A percentile compares a stretch with the other conserved stretches of the same genome.
phyloP scores from a whole-genome alignment of 2,329 filamentous ascomycete genomes.

The Phaeosphaeriaceae sp. region DNA sequence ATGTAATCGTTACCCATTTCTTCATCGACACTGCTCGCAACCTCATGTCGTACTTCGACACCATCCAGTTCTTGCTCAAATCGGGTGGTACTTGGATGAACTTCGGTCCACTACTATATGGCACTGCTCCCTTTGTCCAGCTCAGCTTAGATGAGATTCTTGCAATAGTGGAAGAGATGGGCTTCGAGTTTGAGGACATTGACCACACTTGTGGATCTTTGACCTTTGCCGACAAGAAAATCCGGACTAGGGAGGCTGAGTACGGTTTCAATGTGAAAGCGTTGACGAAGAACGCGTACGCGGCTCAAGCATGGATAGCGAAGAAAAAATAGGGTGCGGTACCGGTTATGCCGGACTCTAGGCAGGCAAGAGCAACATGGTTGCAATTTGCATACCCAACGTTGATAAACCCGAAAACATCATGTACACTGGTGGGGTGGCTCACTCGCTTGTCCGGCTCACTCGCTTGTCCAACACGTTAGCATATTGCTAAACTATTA shows the following conservation, averaged over 20 bases:
- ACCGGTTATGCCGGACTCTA: background rate
- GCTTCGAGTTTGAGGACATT: conserved; percentile 60
- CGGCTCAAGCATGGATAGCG: conserved; percentile 64
- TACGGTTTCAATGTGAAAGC: conserved; percentile 62
- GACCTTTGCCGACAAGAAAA: conserved; percentile 51
- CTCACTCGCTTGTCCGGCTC: no score
- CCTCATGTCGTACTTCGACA: conserved; percentile 62
- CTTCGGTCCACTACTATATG: conserved; percentile 63
- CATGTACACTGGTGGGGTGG: no score
- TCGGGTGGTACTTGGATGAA: conserved; percentile 63
- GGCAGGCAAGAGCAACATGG: background rate
- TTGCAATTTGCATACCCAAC: background rate
- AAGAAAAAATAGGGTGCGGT: conserved; percentile 25
- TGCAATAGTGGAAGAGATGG: conserved; percentile 56
- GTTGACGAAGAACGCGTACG: conserved; percentile 61
- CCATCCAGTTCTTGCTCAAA: conserved; percentile 57
- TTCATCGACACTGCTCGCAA: conserved; percentile 69
- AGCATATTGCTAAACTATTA: no score
- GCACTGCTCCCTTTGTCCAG: conserved; percentile 62
- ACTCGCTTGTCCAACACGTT: no score
- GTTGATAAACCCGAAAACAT: background rate
- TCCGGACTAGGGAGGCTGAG: conserved; percentile 57
- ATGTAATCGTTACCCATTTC: conserved; percentile 63
- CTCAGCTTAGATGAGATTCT: conserved; percentile 63
- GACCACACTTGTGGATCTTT: conserved; percentile 51